Percentiles rank a stretch among this genome's conserved stretches.
Evolutionary conservation across 2,329 filamentous ascomycete species (phyloP).

Genomic region (Ustilaginoidea virens): DNA sequence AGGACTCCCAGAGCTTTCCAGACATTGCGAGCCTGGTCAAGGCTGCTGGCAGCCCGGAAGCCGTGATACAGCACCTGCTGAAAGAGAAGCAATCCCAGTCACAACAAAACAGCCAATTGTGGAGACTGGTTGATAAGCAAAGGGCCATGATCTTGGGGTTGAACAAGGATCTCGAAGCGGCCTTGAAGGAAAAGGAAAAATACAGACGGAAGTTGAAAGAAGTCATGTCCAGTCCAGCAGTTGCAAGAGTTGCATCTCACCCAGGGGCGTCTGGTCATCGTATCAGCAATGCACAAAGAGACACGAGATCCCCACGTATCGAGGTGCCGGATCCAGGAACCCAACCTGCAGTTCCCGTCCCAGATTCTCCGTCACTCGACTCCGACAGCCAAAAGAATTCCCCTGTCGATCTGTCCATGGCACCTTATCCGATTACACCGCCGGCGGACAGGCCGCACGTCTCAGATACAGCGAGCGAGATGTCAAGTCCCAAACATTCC

Average conservation of each 20-base stretch:
- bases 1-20: slow-evolving; percentile 42
- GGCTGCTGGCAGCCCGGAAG: slow-evolving; percentile 76
- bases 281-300: slow-evolving; percentile 6
- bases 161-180: slow-evolving; percentile 84
- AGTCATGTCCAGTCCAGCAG: slow-evolving; percentile 27
- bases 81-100: slow-evolving; percentile 84
- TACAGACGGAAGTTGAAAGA: slow-evolving; percentile 89
- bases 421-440: slow-evolving; percentile 50
- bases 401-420: slow-evolving; percentile 42
- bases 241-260: slow-evolving; percentile 15
- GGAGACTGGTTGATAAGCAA: slow-evolving; percentile 94
- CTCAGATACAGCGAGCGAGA: slow-evolving; percentile 29
- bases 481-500: slow-evolving; percentile 38
- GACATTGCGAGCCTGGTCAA: slow-evolving; percentile 70
- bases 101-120: slow-evolving; percentile 83
- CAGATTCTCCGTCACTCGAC: slow-evolving; percentile 14
- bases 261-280: too few relatives aligned
- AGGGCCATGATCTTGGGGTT: slow-evolving; percentile 82
- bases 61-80: slow-evolving; percentile 72
- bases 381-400: slow-evolving; percentile 37
- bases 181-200: slow-evolving; percentile 85
- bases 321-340: slow-evolving; percentile 10
- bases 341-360: slow-evolving; percentile 1
- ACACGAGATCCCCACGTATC: slow-evolving; percentile 9
- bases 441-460: slow-evolving; percentile 34